Evolutionary conservation across 208 protist species (phyloP), one percentile per base, ranked within the genome.

Genomic region (Acanthamoeba royreba): DNA sequence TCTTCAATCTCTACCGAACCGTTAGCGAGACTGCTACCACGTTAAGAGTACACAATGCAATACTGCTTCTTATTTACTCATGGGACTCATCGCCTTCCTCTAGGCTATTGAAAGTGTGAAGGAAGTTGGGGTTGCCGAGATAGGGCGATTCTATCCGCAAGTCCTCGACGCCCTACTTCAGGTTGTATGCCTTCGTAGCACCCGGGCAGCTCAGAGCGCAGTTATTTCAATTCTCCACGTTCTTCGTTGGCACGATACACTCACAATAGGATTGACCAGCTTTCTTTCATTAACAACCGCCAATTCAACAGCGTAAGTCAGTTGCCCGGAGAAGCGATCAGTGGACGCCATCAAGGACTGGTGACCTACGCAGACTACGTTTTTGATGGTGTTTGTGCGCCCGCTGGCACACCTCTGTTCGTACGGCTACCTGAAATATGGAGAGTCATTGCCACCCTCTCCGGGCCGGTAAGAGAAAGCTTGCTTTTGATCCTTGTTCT

Each of bases 161-260:
- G 42, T 90, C 13, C 33, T 90, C 52, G 83, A 90, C 25, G 83
- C 83, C 33, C 53, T 90, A 1, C 66, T 90, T 28, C 83, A 90
- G 42, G 83, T 90, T 25, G 11, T 90, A 3, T 90, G 83, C 38
- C 2, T 66, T 17, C 53, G 83, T 35, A 49, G 35, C 38, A 4
- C 15, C 31, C 49, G 49, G 4, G 83, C 53, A 43, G 83, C 33
- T 25, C 31, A 43, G 47, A 5, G 28, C 35, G 83, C 83, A 25
- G n/a, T 90, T 38, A 43, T 90, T n/a, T 90, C 83, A 28, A 33
- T 69, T 42, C 46, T 90, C 13, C 83, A 90, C 25, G 52, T 90
- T 55, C 33, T 90, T 2, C 45, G 42, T 35, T 40, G 61, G 61
- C 42, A 72, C 19, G 49, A n/a, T n/a, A n/a, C n/a, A n/a, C n/a